Base-by-base conservation (phyloP, 192 early-diverging fungal species). In the Rhizophagus prolifer region DNA sequence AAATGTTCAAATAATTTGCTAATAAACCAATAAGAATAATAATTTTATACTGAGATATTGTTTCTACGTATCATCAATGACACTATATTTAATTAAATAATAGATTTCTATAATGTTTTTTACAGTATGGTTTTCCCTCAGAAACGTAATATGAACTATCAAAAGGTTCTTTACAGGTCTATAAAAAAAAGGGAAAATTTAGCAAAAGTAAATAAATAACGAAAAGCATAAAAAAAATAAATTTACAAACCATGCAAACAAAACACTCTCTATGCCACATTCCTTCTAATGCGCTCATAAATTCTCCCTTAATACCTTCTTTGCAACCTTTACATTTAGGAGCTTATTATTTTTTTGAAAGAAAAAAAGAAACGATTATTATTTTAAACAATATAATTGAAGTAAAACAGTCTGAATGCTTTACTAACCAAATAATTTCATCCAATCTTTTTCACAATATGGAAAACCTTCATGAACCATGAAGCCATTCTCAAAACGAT, bases 211-310 rank as follows among this genome's bases (percentile, higher is more conserved):
- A 59, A 71, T 31, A 23, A 44, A 61, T 25, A 28, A 44, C 34
- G 16, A 14, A 21, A 1, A 2, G 28, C 1, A n/a, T 36, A 23
- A 38, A 67, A 21, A 36, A 21, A 38, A 67, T 38, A 25, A 46
- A 19, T 26, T 50, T 1, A 79, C 85, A 79, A 83, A 88, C 88
- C 65, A 76, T 73, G 76, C 88, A 89, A 23, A 82, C 85, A 79
- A 89, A 89, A 74, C 88, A 89, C 28, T 85, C 81, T 28, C 82
- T 83, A 61, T 89, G 88, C 88, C 88, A 89, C 60, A 83, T 83
- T 21, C 85, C 85, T 30, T 82, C 86, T 14, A 89, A 61, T 2
- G 88, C 88, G 58, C 68, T 84, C 9, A 84, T 67, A 76, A 86
- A 86, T 54, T 84, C 85, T 3, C 86, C 86, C 7, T 79, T 82